Evolutionary conservation across 192 early-diverging fungal genomes (phyloP), one percentile per base, ranked within the genome.

Genomic region (Fimicolochytrium jonesii): DNA sequence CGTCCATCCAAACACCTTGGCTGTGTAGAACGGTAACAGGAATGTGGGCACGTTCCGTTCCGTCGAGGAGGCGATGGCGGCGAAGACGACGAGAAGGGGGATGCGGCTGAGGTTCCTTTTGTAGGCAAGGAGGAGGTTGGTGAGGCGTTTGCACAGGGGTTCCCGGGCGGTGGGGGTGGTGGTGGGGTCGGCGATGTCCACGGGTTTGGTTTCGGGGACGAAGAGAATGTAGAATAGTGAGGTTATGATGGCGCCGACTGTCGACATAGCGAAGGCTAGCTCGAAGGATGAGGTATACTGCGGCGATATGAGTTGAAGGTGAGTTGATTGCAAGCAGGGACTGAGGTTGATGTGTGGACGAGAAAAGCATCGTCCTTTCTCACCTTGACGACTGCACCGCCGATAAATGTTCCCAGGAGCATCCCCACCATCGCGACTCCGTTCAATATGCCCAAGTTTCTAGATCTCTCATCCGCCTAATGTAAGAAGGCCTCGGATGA

Each of bases 181-280:
- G n/a, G n/a, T n/a, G n/a, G n/a, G n/a, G n/a, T n/a, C n/a, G n/a
- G n/a, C n/a, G n/a, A n/a, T n/a, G n/a, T n/a, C n/a, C n/a, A n/a
- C n/a, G n/a, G n/a, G n/a, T n/a, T n/a, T n/a, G 13, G 57, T 59
- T 32, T 59, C 57, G 20, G 57, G 57, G n/a, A 59, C 57, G 31
- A 45, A 17, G 0, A 46, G 7, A 13, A 29, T 3, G 31, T 26
- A 44, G n/a, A n/a, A n/a, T n/a, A n/a, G n/a, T n/a, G n/a, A n/a
- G n/a, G n/a, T n/a, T n/a, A n/a, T n/a, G n/a, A n/a, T n/a, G n/a
- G n/a, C n/a, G n/a, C n/a, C n/a, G n/a, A n/a, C n/a, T 23, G 22
- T 32, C 11, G 30, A 37, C 1, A 42, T 22, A 23, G 57, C 43
- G 32, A 45, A 9, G 15, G 32, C 29, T 6, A 5, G 13, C n/a